A percentile compares a stretch with the other conserved stretches of the same genome.
Conservation (phyloP, 345 rosid genomes). For the Dimocarpus longan region DNA sequence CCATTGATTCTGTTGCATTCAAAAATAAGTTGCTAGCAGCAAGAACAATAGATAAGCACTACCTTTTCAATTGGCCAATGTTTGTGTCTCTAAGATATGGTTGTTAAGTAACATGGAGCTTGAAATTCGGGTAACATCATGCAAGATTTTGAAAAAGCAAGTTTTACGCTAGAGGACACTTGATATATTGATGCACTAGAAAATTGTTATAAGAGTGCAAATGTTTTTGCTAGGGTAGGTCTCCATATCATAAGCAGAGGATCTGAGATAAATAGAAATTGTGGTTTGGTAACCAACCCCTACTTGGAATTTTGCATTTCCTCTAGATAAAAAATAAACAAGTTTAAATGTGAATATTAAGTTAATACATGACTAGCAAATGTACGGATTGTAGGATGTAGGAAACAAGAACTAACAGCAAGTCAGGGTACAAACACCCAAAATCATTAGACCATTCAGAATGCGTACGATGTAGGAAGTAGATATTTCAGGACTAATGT, state of each 20-base stretch:
- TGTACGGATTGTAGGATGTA: not conserved
- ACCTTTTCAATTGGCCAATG: not conserved
- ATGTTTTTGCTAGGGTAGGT: not conserved
- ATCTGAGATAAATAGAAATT: not conserved
- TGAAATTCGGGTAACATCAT: not conserved
- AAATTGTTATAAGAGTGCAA: not conserved
- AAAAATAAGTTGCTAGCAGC: not conserved
- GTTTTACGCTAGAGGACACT: not conserved
- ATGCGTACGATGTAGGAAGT: not conserved
- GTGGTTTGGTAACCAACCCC: not conserved
- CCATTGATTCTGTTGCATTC: not conserved
- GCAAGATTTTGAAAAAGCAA: not conserved
- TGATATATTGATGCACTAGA: not conserved
- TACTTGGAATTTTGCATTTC: not conserved
- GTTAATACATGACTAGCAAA: not conserved
- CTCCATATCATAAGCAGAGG: not conserved
- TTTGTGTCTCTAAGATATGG: not conserved
- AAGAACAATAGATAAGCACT: not conserved
- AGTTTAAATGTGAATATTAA: not conserved
- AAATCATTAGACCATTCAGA: not conserved
- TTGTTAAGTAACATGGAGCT: not conserved
- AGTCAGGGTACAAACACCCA: not conserved
- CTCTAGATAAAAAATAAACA: not conserved
- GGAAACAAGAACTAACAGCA: not conserved
- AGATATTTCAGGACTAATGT: not conserved